Base-by-base conservation (phyloP, 129 eudicot species). In the Calendula officinalis region DNA sequence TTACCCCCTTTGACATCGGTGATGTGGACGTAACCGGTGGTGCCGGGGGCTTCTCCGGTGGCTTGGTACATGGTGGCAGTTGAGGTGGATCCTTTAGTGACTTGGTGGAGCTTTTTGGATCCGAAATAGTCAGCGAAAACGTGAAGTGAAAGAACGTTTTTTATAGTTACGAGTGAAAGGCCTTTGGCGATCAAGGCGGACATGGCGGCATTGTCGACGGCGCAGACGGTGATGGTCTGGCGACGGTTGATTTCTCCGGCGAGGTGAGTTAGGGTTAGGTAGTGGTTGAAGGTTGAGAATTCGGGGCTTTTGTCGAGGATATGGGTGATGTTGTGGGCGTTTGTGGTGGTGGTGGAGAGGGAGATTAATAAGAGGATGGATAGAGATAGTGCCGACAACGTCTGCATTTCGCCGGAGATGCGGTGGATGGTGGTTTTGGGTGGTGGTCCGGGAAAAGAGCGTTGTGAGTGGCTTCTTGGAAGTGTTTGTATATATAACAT, bases 1-100 rank as follows among this genome's bases (percentile, higher is more conserved):
- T 82, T 82, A 0, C 99, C 99, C 0, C 95, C 96, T 43, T 88
- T 83, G 1, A 75, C 34, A 56, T 92, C 96, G 30, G 99, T 85
- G 50, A 85, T 85, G 48, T 85, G 78, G 9, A 85, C 91, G 33
- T 78, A 85, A 0, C 91, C 87, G 17, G 87, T 43, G 15, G 77
- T 85, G 4, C 91, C 87, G 30, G 81, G 71, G 47, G 89, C 89
- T 13, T 73, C 79, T 3, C 86, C 94, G 67, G 89, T 78, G 77
- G 94, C 84, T 52, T 85, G 94, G 77, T 69, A 86, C 73, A 85
- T 62, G 54, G 87, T 78, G 76, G 91, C 69, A 58, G 82, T 72
- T 60, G 74, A 47, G 70, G 87, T 75, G 60, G 82, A 57, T 48
- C 87, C 80, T 15, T 84, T 73, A 32, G 80, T 75, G 80, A 84